Evolutionary conservation across 176 grass and related monocot species (phyloP).

Genomic region (Pontederia crassipes): DNA sequence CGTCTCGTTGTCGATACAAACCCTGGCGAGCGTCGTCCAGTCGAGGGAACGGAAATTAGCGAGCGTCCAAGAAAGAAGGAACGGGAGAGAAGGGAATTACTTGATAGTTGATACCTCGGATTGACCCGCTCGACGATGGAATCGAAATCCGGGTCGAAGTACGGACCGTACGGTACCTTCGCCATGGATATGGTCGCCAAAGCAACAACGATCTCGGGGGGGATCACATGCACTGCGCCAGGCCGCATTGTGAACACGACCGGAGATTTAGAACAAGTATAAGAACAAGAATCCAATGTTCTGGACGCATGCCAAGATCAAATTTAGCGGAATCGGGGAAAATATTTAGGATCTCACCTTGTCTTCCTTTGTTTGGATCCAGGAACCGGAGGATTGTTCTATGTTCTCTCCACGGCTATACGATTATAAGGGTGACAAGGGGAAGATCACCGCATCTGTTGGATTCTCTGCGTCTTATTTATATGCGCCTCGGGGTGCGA

Average conservation of each 20-base stretch:
- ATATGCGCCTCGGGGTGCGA: background rate
- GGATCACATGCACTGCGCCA: background rate
- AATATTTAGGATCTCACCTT: too few relatives aligned
- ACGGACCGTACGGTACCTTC: slow-evolving; percentile 20
- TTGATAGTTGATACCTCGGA: slow-evolving; percentile 17
- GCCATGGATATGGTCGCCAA: background rate
- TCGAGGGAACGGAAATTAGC: background rate
- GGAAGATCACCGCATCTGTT: background rate
- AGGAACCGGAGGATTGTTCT: too few relatives aligned
- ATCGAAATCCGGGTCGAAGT: slow-evolving; percentile 81
- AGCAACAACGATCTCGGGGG: background rate
- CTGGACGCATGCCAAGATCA: too few relatives aligned
- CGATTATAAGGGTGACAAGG: too few relatives aligned
- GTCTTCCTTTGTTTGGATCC: too few relatives aligned
- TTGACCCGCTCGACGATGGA: slow-evolving; percentile 38
- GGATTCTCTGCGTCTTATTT: background rate
- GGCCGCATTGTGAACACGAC: background rate
- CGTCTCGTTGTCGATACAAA: slow-evolving; percentile 62
- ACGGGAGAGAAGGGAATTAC: background rate
- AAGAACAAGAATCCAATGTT: too few relatives aligned
- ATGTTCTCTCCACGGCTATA: too few relatives aligned
- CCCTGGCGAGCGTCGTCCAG: slow-evolving; percentile 23
- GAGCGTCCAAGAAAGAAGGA: background rate
- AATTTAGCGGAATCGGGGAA: too few relatives aligned
- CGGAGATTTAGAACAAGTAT: too few relatives aligned